Evolutionary conservation across 164 flowering plant genomes (phyloP).

Genomic region (Buxus sempervirens): DNA sequence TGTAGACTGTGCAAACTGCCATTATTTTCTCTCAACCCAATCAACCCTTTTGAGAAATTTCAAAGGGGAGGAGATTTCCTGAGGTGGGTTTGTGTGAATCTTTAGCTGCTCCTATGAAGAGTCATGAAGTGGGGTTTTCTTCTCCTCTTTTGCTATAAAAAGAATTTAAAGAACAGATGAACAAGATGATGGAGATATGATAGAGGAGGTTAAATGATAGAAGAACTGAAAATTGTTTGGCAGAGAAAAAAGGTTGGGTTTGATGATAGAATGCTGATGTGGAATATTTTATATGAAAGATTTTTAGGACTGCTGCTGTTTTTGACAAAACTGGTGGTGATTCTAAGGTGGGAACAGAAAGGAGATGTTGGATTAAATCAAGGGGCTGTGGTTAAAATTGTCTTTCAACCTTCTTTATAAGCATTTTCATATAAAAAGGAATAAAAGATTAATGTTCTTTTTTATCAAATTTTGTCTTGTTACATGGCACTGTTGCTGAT

Average conservation of each 20-base stretch:
- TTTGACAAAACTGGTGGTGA: constrained; percentile 34
- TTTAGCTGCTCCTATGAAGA: background rate
- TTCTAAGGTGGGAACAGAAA: constrained; percentile 19
- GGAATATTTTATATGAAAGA: constrained; percentile 5
- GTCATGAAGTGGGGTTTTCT: constrained; percentile 17
- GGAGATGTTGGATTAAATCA: constrained; percentile 1
- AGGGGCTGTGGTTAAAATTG: constrained; percentile 9
- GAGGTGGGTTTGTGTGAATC: constrained; percentile 8
- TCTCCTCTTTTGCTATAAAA: constrained; percentile 7
- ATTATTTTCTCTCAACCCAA: constrained; percentile 22
- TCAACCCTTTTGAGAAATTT: constrained; percentile 3
- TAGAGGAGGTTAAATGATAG: background rate
- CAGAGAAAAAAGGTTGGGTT: background rate
- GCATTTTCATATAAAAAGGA: background rate
- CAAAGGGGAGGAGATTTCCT: background rate
- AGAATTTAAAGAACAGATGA: background rate
- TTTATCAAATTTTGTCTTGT: background rate
- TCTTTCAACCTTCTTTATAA: constrained; percentile 1
- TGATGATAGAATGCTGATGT: constrained; percentile 19
- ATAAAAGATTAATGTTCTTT: constrained; percentile 3
- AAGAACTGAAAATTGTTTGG: constrained; percentile 25
- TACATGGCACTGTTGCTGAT: constrained; percentile 25
- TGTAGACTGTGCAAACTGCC: constrained; percentile 64
- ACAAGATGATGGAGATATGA: constrained; percentile 13
- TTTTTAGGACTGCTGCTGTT: constrained; percentile 32